Evolutionary conservation across 169 alveolate genomes (phyloP).

Genomic region (Eimeria brunetti): DNA sequence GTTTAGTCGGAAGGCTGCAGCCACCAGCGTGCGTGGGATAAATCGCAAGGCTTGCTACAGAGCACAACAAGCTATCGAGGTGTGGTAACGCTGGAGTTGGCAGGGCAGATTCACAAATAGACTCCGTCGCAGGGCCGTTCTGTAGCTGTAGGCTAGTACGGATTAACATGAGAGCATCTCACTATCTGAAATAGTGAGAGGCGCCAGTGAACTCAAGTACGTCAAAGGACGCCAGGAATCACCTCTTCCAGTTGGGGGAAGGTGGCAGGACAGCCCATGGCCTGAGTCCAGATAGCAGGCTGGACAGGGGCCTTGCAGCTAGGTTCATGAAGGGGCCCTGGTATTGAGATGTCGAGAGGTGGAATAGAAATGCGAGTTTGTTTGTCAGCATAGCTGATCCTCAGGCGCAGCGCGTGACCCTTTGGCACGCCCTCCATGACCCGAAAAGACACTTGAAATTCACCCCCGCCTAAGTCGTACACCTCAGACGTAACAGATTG

Average conservation of each 20-base stretch:
- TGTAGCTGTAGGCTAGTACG: neutral
- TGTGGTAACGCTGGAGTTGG: neutral
- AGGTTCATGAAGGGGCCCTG: slow-evolving; percentile 64
- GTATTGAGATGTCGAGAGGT: slow-evolving; percentile 39
- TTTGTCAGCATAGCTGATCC: slow-evolving; percentile 10
- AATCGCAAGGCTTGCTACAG: neutral
- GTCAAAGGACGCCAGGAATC: neutral
- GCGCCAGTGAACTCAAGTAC: neutral
- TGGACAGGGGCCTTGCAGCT: slow-evolving; percentile 61
- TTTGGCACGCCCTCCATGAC: slow-evolving; percentile 53
- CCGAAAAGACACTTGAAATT: slow-evolving; percentile 37
- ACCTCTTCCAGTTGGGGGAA: slow-evolving; percentile 67
- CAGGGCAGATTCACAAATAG: neutral
- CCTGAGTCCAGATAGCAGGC: slow-evolving; percentile 19
- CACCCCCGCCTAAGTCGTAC: slow-evolving; percentile 49
- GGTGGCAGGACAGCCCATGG: slow-evolving; percentile 59
- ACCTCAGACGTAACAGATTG: neutral
- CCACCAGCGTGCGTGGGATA: too few relatives aligned
- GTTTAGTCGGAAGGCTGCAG: too few relatives aligned
- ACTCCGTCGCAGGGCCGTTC: neutral
- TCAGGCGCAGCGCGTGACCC: slow-evolving; percentile 62
- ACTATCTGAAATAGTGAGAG: neutral
- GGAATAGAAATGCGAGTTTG: neutral
- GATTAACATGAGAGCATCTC: neutral
- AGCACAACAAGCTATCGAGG: neutral